phyloP scores from a whole-genome alignment of 23 red algal species.

The Rhodosorus marinus region DNA sequence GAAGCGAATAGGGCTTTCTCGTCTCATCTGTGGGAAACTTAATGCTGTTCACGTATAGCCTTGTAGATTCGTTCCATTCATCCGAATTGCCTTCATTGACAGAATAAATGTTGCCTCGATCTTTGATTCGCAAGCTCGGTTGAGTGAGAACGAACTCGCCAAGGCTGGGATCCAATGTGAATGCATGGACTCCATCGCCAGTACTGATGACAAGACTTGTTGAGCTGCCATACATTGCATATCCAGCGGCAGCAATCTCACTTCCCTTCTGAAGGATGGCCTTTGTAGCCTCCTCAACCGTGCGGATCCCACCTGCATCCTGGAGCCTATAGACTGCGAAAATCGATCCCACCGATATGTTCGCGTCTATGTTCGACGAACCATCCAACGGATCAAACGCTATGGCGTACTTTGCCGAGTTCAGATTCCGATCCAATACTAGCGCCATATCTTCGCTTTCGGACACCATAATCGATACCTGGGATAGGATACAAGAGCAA shows the following conservation, averaged over 20 bases:
- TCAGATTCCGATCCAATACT: constrained; percentile 48
- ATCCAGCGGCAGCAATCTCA: constrained; percentile 85
- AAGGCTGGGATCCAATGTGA: constrained; percentile 77
- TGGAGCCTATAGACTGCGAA: constrained; percentile 54
- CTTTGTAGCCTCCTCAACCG: too few relatives aligned
- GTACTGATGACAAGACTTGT: constrained; percentile 86
- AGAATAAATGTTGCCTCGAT: constrained; percentile 87
- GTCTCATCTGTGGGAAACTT: too few relatives aligned
- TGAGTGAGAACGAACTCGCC: constrained; percentile 92
- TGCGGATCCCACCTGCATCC: too few relatives aligned
- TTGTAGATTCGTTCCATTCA: neutral
- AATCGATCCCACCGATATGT: constrained; percentile 89
- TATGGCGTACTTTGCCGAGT: constrained; percentile 56
- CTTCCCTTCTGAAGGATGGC: constrained; percentile 66
- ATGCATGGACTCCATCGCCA: constrained; percentile 63
- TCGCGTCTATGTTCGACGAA: constrained; percentile 83
- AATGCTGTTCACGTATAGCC: neutral
- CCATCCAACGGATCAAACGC: constrained; percentile 97
- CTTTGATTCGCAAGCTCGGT: constrained; percentile 66
- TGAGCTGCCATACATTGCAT: constrained; percentile 85
- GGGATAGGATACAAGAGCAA: too few relatives aligned
- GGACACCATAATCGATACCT: constrained; percentile 73
- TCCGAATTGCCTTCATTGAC: constrained; percentile 46
- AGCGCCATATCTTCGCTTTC: constrained; percentile 93
- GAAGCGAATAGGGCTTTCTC: too few relatives aligned